Conservation (phyloP, 805 yeast species). For the Ascoidea tarda region DNA sequence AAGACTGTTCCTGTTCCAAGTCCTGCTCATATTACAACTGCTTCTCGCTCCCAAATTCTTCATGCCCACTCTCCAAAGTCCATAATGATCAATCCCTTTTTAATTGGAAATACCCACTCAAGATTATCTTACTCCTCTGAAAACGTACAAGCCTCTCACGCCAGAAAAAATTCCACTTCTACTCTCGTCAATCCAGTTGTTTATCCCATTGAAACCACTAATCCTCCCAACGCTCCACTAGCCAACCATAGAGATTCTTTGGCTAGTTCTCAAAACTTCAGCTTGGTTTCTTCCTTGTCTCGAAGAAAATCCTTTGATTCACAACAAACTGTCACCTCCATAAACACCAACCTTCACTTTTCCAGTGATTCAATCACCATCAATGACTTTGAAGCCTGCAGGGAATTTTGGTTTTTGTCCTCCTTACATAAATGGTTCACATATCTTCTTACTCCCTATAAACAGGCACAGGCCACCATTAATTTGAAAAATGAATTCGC, state of each 20-base stretch:
- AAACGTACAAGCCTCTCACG: too few relatives aligned
- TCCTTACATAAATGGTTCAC: not conserved
- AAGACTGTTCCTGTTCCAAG: too few relatives aligned
- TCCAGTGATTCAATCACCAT: not conserved
- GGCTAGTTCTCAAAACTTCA: not conserved
- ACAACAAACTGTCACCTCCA: not conserved
- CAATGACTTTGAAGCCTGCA: not conserved
- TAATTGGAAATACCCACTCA: too few relatives aligned
- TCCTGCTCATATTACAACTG: too few relatives aligned
- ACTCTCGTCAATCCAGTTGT: not conserved
- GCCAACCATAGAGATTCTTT: too few relatives aligned
- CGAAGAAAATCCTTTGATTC: not conserved
- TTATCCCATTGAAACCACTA: not conserved
- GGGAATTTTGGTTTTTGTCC: not conserved
- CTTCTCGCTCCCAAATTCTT: too few relatives aligned
- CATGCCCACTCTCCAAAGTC: too few relatives aligned
- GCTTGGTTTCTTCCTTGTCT: too few relatives aligned
- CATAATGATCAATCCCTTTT: too few relatives aligned
- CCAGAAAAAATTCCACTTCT: not conserved
- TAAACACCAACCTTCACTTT: too few relatives aligned
- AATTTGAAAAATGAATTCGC: too few relatives aligned
- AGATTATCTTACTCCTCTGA: slow-evolving; percentile 5
- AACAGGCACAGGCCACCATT: not conserved
- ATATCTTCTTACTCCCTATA: not conserved
- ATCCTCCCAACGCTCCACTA: too few relatives aligned